Conservation (phyloP, 768 basidiomycete species). For the Suillus sp. region DNA sequence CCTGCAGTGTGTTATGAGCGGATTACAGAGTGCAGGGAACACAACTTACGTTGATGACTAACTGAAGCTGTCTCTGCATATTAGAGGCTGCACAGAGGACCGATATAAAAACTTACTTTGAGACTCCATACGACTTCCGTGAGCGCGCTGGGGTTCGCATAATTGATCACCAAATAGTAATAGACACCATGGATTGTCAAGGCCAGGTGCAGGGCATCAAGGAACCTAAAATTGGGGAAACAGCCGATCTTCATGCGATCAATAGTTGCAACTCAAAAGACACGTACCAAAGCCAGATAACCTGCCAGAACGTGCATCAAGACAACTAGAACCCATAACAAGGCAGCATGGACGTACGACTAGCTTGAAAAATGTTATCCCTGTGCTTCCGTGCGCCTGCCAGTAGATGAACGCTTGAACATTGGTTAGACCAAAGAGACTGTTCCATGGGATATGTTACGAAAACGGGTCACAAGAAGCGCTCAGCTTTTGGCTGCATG, state of each 20-base stretch:
- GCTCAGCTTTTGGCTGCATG: neutral
- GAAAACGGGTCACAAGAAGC: neutral
- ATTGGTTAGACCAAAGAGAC: constrained; percentile 3
- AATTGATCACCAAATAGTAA: constrained; percentile 39
- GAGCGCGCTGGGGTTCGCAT: constrained; percentile 31
- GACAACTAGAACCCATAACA: neutral
- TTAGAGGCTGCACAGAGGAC: neutral
- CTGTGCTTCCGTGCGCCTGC: neutral
- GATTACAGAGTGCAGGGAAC: neutral
- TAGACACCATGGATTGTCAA: constrained; percentile 40
- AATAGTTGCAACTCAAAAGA: neutral
- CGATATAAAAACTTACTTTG: neutral
- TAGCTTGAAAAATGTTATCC: neutral
- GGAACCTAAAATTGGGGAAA: constrained; percentile 26
- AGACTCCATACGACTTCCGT: constrained; percentile 33
- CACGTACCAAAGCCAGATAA: constrained; percentile 15
- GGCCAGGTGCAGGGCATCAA: constrained; percentile 39
- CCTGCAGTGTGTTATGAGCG: neutral
- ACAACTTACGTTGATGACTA: neutral
- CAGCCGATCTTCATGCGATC: neutral
- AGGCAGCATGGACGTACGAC: neutral
- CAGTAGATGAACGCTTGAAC: constrained; percentile 4
- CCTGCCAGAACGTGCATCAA: constrained; percentile 1
- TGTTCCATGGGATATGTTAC: neutral
- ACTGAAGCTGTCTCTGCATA: neutral